A percentile compares a stretch with the other conserved stretches of the same genome.
Conservation (phyloP, 495 filamentous ascomycete genomes). For the Amphirosellinia nigrospora region DNA sequence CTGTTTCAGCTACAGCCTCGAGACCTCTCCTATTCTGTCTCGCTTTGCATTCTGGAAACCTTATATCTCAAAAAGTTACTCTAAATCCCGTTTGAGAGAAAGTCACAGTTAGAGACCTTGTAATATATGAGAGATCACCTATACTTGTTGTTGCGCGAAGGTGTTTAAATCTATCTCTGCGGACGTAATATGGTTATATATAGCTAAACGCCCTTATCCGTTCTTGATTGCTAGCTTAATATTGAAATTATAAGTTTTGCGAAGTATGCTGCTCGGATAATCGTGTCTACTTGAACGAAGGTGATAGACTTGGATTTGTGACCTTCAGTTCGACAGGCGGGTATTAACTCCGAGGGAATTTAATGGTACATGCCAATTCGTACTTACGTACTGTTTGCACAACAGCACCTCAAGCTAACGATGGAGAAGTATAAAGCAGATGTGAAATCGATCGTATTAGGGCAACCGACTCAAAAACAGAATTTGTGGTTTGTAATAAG, state of each 20-base stretch:
- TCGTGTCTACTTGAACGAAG: slow-evolving; percentile 48
- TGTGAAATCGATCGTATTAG: slow-evolving; percentile 43
- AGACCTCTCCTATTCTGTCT: not conserved
- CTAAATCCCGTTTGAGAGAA: not conserved
- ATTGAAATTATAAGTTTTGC: slow-evolving; percentile 47
- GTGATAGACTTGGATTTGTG: slow-evolving; percentile 54
- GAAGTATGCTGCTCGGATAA: slow-evolving; percentile 54
- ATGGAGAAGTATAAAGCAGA: slow-evolving; percentile 39
- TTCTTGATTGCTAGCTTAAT: not conserved
- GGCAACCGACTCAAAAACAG: slow-evolving; percentile 34
- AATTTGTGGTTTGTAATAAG: slow-evolving; percentile 53
- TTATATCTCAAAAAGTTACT: not conserved
- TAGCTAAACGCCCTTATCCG: no score
- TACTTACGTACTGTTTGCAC: slow-evolving; percentile 41
- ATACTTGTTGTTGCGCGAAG: no score
- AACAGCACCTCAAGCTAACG: slow-evolving; percentile 47
- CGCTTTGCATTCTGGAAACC: not conserved
- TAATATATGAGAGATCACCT: no score
- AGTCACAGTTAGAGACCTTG: no score
- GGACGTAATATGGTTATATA: no score
- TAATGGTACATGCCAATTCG: not conserved
- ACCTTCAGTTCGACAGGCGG: slow-evolving; percentile 46
- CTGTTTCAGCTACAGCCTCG: not conserved
- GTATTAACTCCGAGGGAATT: slow-evolving; percentile 26
- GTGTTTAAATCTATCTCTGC: no score